Conservation (phyloP, 176 grass and related monocot genomes). For the Carex parvula region DNA sequence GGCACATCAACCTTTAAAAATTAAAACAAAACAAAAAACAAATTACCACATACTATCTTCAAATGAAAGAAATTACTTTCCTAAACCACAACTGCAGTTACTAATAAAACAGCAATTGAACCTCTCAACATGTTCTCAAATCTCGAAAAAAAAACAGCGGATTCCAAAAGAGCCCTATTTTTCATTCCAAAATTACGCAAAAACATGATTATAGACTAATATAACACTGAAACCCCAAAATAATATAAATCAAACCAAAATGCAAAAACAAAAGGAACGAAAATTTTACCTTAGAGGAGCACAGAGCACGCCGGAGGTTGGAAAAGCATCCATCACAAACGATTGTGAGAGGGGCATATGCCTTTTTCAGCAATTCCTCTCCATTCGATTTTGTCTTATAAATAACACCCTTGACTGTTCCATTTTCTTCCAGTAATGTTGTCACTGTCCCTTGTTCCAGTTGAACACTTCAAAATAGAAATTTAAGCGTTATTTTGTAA, state of each 20-base stretch:
- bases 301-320: constrained; percentile 74
- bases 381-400: constrained; percentile 88
- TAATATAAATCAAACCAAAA: neutral
- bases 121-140: constrained; percentile 11
- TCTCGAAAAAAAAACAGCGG: neutral
- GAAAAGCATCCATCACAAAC: constrained; percentile 99
- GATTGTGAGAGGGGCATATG: constrained; percentile 79
- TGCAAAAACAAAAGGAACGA: neutral
- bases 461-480: constrained; percentile 50
- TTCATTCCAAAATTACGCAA: neutral
- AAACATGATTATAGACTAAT: neutral
- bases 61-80: neutral
- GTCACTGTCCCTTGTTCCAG: constrained; percentile 95
- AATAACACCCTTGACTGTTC: constrained; percentile 73
- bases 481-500: neutral
- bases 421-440: constrained; percentile 85
- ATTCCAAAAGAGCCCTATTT: neutral
- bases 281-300: constrained; percentile 74
- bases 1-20: constrained; percentile 84
- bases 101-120: neutral
- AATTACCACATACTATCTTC: neutral
- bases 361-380: constrained; percentile 47
- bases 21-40: constrained; percentile 4
- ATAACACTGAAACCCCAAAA: neutral
- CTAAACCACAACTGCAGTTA: neutral